Evolutionary conservation across 768 basidiomycete species (phyloP), one percentile per base, ranked within the genome.

Genomic region (Russula sp.): DNA sequence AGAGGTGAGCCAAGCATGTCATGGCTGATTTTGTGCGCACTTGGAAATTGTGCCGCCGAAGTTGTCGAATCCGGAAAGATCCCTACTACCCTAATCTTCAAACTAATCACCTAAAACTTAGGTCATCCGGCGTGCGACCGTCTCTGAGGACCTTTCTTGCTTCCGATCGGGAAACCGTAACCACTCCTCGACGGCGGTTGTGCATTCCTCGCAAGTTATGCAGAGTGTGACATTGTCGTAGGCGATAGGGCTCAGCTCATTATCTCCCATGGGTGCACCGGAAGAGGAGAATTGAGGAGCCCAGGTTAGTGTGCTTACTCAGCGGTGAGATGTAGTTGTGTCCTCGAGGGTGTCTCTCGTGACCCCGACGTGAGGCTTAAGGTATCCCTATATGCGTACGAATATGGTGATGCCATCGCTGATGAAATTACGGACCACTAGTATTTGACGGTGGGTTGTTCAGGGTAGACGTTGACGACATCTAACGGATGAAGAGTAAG

Each of bases 401-500:
- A 29, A 29, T 29, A 29, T 29, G 3, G 25, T 29, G 25, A 29
- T 29, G 25, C 25, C 3, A 8, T 99, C 74, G 97, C 91, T 0
- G 97, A 98, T 71, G 87, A 96, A 9, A 83, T 88, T 1, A 90
- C 90, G 0, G 87, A 79, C 36, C 25, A 29, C 25, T 29, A 29
- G 25, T 94, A 84, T 75, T 92, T 96, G 0, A 98, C 98, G 96
- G 95, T 94, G 51, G 25, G 25, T n/a, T 97, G 0, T 99, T 99
- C 85, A 86, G 88, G 55, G 97, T 99, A 2, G 96, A 98, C 72
- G 81, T 98, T 65, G 97, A 99, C 74, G 83, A 98, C 22, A 94
- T 98, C 63, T 97, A 99, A 72, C 92, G 97, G 45, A 98, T 99
- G 94, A 87, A 86, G 68, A 89, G 97, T 55, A 97, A 99, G 75